Conservation (phyloP, 768 basidiomycete species). For the Macrocybe gigantea region DNA sequence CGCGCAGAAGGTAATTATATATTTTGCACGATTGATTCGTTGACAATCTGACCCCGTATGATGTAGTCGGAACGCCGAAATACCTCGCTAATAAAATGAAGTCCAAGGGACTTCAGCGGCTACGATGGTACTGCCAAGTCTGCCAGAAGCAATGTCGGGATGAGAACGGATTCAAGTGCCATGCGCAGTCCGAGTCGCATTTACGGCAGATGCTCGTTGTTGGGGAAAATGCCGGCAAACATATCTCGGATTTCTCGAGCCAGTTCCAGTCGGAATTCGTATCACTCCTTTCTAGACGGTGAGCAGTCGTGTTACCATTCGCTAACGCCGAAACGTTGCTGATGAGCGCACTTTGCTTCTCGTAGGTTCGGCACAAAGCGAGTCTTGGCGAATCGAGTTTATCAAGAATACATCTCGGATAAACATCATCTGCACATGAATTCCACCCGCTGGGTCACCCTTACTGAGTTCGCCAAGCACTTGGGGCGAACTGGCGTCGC, state of each 20-base stretch:
- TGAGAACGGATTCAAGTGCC: constrained; percentile 99
- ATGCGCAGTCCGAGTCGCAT: constrained; percentile 83
- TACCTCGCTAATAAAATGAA: constrained; percentile 95
- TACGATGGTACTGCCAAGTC: constrained; percentile 98
- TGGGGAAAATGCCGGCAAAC: constrained; percentile 87
- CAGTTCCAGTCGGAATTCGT: constrained; percentile 93
- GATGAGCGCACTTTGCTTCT: background rate
- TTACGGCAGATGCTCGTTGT: constrained; percentile 96
- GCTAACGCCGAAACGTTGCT: background rate
- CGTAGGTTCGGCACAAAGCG: constrained; percentile 88
- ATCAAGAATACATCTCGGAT: constrained; percentile 96
- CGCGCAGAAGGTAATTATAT: constrained; percentile 66
- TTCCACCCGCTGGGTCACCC: constrained; percentile 93
- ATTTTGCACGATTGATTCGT: background rate
- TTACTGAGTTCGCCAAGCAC: constrained; percentile 92
- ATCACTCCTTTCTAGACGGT: constrained; percentile 81
- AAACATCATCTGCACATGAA: constrained; percentile 98
- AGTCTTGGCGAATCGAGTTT: constrained; percentile 90
- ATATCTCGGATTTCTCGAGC: constrained; percentile 85
- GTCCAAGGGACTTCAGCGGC: constrained; percentile 90
- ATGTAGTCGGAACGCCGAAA: constrained; percentile 79
- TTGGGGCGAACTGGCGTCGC: constrained; percentile 82
- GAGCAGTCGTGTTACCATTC: constrained; percentile 13
- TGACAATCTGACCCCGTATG: constrained; percentile 1
- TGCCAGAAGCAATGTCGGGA: constrained; percentile 98